phyloP scores from a whole-genome alignment of 768 basidiomycete genomes.

The Leccinum imitatum region DNA sequence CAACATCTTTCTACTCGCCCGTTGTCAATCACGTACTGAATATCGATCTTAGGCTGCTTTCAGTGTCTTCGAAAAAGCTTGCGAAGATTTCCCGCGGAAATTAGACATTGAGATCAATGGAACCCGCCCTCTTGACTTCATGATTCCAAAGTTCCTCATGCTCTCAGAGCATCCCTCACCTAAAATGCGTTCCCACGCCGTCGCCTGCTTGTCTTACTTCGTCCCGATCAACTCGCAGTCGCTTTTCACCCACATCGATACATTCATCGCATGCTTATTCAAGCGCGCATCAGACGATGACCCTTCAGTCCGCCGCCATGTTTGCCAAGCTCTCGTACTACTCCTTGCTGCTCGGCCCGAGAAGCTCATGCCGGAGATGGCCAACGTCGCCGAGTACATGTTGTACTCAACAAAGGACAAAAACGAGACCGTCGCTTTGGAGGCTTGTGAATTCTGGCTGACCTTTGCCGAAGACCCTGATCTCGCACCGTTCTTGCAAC shows the following conservation, averaged over 20 bases:
- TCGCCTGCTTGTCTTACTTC: constrained; percentile 94
- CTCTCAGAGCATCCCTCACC: constrained; percentile 82
- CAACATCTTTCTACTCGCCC: background rate
- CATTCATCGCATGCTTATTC: constrained; percentile 91
- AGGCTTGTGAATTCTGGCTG: constrained; percentile 99
- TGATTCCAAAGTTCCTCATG: constrained; percentile 93
- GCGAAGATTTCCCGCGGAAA: constrained; percentile 95
- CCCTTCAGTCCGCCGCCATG: constrained; percentile 89
- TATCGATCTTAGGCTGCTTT: constrained; percentile 70
- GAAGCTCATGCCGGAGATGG: constrained; percentile 95
- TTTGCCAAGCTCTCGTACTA: constrained; percentile 93
- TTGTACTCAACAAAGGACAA: constrained; percentile 97
- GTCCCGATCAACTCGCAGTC: constrained; percentile 85
- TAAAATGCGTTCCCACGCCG: constrained; percentile 91
- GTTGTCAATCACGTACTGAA: constrained; percentile 16
- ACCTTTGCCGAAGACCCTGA: constrained; percentile 97
- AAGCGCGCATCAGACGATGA: constrained; percentile 93
- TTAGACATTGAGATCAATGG: constrained; percentile 93
- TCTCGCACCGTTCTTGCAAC: constrained; percentile 78
- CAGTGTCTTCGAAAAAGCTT: constrained; percentile 91
- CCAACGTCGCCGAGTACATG: constrained; percentile 97
- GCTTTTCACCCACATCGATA: constrained; percentile 88
- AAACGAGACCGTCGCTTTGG: constrained; percentile 93
- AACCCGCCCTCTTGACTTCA: constrained; percentile 89
- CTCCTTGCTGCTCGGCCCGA: constrained; percentile 92